phyloP scores from a whole-genome alignment of 306 rosid species.

The Luffa aegyptiaca region DNA sequence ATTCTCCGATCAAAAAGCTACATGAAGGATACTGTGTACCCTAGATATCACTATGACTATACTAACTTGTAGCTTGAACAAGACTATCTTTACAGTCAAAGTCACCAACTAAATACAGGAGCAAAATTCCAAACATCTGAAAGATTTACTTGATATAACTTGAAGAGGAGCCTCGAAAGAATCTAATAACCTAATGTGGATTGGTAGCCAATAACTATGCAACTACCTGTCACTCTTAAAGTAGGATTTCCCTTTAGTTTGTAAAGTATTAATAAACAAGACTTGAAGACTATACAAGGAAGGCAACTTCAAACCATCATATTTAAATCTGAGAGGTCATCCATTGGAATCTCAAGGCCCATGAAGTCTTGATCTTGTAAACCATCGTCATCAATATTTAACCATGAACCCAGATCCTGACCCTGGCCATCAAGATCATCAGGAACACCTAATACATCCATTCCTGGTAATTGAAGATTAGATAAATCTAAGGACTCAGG shows the following conservation, averaged over 20 bases:
- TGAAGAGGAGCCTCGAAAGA: conserved; percentile 81
- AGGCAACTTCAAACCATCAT: conserved; percentile 93
- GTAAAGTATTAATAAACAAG: conserved; percentile 91
- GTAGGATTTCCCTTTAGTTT: conserved; percentile 61
- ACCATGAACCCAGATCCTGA: conserved; percentile 94
- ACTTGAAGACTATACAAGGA: conserved; percentile 60
- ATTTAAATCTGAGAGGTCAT: conserved; percentile 93
- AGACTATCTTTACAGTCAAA: conserved; percentile 84
- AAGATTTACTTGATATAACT: conserved; percentile 79
- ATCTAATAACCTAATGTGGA: conserved; percentile 86
- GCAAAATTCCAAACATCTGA: conserved; percentile 65
- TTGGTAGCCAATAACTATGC: conserved; percentile 26
- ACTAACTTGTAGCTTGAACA: conserved; percentile 58
- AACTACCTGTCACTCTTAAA: conserved; percentile 64
- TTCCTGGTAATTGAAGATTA: conserved; percentile 78
- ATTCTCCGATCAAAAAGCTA: conserved; percentile 71
- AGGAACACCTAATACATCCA: conserved; percentile 76
- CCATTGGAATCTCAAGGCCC: conserved; percentile 99
- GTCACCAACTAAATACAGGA: conserved; percentile 56
- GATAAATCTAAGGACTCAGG: conserved; percentile 75
- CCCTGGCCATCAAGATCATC: conserved; percentile 77
- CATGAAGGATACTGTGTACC: conserved; percentile 68
- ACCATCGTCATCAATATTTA: conserved; percentile 86
- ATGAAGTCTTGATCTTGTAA: conserved; percentile 88
- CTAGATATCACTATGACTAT: conserved; percentile 80